Base-by-base conservation (phyloP, 108 stramenopile genomes). In the Skeletonema costatum region DNA sequence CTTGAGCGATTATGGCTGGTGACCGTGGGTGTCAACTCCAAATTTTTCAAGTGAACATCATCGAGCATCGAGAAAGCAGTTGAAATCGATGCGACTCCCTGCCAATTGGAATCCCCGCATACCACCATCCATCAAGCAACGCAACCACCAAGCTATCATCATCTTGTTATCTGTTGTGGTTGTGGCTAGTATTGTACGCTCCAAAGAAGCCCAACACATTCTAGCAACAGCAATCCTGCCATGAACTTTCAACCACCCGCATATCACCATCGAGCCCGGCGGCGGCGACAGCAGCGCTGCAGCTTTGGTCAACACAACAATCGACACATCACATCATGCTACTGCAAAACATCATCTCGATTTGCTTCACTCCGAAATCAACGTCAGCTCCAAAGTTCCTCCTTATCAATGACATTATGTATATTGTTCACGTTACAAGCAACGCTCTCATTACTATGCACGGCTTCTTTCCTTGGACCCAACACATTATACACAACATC, bases 401-500 rank as follows among this genome's bases (percentile, higher is more conserved):
- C 19, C 16, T 25, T 10, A 56, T 56, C 25, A 25, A 25, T 25
- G 25, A 2, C 5, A 56, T 53, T n/a, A 16, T 63, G 62, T 16
- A 2, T 53, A 30, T 4, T 36, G 32, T 51, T 66, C 25, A 61
- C 60, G 17, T 9, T 50, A n/a, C 68, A 42, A 42, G 32, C 42
- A 62, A 60, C 14, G 42, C 21, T 35, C 2, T 48, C 44, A 32
- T 31, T 21, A 16, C 44, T 42, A 4, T 48, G 14, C 14, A 9
- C 71, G 3, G n/a, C 60, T 44, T 30, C 41, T 2, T 61, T 63
- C 31, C 16, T 16, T 4, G 11, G 39, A 12, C 10, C 39, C 39
- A 12, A 41, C 39, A 41, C 0, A 39, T 65, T 66, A 4, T 66
- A 36, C 10, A 29, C 71, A 36, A 25, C 71, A 71, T 42, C 60